A percentile compares a stretch with the other conserved stretches of the same genome.
phyloP scores from a whole-genome alignment of 257 asterid genomes.

The Capsicum rhomboideum region DNA sequence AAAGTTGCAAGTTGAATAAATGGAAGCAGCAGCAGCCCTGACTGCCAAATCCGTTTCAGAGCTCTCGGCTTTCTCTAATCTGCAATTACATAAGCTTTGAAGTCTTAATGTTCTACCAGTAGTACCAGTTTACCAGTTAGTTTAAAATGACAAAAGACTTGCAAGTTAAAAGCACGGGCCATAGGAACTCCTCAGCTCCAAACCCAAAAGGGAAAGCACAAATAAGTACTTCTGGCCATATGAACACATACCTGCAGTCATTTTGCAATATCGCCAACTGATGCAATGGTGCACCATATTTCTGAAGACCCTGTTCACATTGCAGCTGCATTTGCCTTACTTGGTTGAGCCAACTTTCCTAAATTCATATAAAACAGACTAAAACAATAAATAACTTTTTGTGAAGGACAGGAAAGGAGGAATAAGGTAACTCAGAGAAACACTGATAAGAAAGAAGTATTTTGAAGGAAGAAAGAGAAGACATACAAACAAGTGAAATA shows the following conservation, averaged over 20 bases:
- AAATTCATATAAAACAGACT: slow-evolving; percentile 13
- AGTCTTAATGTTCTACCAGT: background rate
- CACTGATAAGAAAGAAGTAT: background rate
- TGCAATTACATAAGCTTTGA: slow-evolving; percentile 12
- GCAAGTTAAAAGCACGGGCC: background rate
- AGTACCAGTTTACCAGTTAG: background rate
- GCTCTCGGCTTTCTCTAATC: slow-evolving; percentile 34
- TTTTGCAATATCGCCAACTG: slow-evolving; percentile 20
- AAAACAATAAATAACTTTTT: background rate
- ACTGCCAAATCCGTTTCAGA: slow-evolving; percentile 52
- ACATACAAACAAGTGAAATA: background rate
- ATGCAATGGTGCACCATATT: slow-evolving; percentile 16
- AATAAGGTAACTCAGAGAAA: background rate
- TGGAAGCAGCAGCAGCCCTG: slow-evolving; percentile 89
- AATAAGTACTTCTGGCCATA: background rate
- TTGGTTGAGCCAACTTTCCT: slow-evolving; percentile 88
- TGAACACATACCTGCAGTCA: slow-evolving; percentile 36
- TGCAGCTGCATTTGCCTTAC: slow-evolving; percentile 80
- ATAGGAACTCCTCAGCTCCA: background rate
- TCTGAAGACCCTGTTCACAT: slow-evolving; percentile 62
- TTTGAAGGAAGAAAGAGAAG: background rate
- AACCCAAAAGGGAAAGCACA: background rate
- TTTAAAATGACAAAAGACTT: background rate
- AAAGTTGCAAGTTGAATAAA: slow-evolving; percentile 87
- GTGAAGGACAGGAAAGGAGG: background rate